Base-by-base conservation (phyloP, 2,329 filamentous ascomycete genomes). In the Neopestalotiopsis sp. region DNA sequence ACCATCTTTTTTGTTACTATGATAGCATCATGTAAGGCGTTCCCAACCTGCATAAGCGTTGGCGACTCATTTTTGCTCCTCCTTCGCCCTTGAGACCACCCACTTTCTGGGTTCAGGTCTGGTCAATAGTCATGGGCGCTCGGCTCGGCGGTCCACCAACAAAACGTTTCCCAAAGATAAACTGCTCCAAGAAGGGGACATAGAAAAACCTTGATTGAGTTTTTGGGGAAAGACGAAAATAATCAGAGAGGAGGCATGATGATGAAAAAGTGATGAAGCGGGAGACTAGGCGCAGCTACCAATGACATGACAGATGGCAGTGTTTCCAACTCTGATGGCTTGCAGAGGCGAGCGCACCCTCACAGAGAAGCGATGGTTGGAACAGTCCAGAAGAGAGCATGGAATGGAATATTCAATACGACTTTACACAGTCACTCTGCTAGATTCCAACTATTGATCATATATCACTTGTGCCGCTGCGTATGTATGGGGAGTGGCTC, bases 331-430 rank as follows among this genome's bases (percentile, higher is more conserved):
- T 42, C 30, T 24, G 20, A 49, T 20, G 17, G 30, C 52, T 13
- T 60, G 65, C 65, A 67, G 65, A 67, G 52, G 34, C 65, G 65
- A 67, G 52, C 13, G 40, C 65, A 67, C 65, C 56, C n/a, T 60
- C 56, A 40, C 32, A 14, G n/a, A 28, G 7, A 13, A 34, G 30
- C 13, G 65, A 57, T 14, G 64, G 42, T 42, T 58, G 49, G 32
- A 52, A 3, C 45, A 20, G 45, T 52, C 45, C 45, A 52, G 45
- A 52, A 52, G 17, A 52, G 45, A 52, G n/a, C 45, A 52, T 52
- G 45, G 17, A 30, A 38, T 20, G 10, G 24, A 28, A 34, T 12
- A 12, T 24, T 20, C 24, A 24, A 59, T 61, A 32, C 17, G 52
- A 49, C n/a, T 59, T 34, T 28, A 28, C 24, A 28, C 24, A 28